Base-by-base conservation (phyloP, 495 filamentous ascomycete genomes). In the Podospora comata region DNA sequence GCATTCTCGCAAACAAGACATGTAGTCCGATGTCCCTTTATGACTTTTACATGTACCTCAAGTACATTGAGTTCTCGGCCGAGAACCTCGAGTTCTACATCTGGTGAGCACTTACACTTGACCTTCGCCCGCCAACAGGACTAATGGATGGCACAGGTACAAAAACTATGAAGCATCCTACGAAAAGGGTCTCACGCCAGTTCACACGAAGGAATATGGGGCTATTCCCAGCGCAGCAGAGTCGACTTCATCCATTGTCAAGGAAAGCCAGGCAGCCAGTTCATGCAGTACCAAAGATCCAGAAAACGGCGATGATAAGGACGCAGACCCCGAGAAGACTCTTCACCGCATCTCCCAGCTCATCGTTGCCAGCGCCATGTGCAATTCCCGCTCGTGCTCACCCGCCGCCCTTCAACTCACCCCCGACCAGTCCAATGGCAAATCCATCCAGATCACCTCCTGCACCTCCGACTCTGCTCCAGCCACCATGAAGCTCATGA, bases 71-170 rank as follows among this genome's bases (percentile, higher is more conserved):
- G 70, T 75, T 71, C 68, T 79, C 77, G 44, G 67, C 75, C 18
- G 77, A 79, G 69, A 79, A 79, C 56, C 84, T 93, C 66, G 88
- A 92, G 74, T 90, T 91, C 56, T 92, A 92, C 73, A 86, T 91
- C 30, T 92, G 90, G 90, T 81, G 39, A 5, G 39, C 39, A 3
- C 39, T 2, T 48, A 23, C 39, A 16, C 15, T 48, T 48, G 13
- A 16, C 9, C 13, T 13, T 48, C 9, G 7, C 9, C 7, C 39
- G 5, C 15, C 39, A 11, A 48, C 39, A 48, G 39, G 39, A 13
- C 39, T 48, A 48, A 48, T 11, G 6, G 13, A 48, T 23, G 23
- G 2, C 5, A 32, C 39, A 48, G 39, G 39, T 48, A 73, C 75
- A 79, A 78, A 67, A 80, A 79, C 73, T 81, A 79, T 53, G 78